Evolutionary conservation across 2,329 filamentous ascomycete species (phyloP).

Genomic region (Alternaria brassicicola): DNA sequence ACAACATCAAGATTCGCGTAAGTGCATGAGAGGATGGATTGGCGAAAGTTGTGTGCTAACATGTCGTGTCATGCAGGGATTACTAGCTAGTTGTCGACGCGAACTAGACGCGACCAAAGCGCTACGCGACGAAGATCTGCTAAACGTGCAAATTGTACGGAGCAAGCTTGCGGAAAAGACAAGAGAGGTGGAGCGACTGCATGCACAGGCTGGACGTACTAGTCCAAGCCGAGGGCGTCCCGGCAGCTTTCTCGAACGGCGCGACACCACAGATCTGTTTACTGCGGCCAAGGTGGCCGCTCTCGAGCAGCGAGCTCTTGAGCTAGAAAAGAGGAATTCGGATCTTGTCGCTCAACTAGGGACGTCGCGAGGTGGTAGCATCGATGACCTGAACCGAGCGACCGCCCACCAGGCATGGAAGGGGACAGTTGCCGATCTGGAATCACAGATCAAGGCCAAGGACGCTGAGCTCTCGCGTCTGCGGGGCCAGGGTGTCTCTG

Average conservation of each 20-base stretch:
- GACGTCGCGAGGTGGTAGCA: slow-evolving; percentile 32
- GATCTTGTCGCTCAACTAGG: slow-evolving; percentile 44
- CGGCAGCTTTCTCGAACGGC: slow-evolving; percentile 42
- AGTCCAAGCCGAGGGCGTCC: slow-evolving; percentile 39
- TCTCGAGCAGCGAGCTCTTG: slow-evolving; percentile 51
- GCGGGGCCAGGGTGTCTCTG: slow-evolving; percentile 12
- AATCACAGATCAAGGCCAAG: slow-evolving; percentile 38
- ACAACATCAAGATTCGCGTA: slow-evolving; percentile 51
- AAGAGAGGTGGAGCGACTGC: slow-evolving; percentile 41
- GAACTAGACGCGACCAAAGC: slow-evolving; percentile 49
- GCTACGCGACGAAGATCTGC: slow-evolving; percentile 52
- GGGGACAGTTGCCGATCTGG: slow-evolving; percentile 37
- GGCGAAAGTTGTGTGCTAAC: slow-evolving; percentile 4
- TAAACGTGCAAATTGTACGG: slow-evolving; percentile 49
- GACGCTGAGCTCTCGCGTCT: slow-evolving; percentile 38
- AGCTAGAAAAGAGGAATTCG: slow-evolving; percentile 50
- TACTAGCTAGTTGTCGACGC: slow-evolving; percentile 49
- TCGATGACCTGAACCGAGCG: slow-evolving; percentile 43
- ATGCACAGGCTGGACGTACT: slow-evolving; percentile 28
- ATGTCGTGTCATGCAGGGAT: slow-evolving; percentile 17
- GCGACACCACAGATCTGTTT: slow-evolving; percentile 50
- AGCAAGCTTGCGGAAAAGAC: slow-evolving; percentile 51
- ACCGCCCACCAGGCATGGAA: slow-evolving; percentile 48
- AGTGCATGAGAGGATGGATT: neutral
- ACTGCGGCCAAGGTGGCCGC: slow-evolving; percentile 51